Conservation (phyloP, 305 asterid genomes). For the Plantago coronopus region DNA sequence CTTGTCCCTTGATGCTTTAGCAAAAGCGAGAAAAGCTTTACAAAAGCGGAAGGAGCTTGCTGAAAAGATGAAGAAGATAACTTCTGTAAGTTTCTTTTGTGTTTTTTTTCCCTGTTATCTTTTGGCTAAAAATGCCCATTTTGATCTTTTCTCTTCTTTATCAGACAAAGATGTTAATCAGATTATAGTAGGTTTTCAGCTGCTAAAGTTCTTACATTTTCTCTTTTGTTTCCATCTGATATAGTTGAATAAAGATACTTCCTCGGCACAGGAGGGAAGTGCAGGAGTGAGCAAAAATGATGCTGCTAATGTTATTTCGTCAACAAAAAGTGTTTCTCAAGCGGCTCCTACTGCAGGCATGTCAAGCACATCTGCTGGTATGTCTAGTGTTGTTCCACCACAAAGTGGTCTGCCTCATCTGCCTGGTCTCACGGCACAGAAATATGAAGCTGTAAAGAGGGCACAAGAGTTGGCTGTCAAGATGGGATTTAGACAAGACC, state of each 20-base stretch:
- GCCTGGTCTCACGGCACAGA: conserved; percentile 67
- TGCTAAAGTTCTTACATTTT: background rate
- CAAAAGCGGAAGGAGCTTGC: conserved; percentile 73
- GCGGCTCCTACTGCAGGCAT: conserved; percentile 30
- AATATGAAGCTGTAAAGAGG: conserved; percentile 74
- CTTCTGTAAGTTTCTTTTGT: conserved; percentile 46
- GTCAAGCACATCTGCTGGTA: conserved; percentile 27
- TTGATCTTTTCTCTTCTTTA: conserved; percentile 14
- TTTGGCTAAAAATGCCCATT: conserved; percentile 4
- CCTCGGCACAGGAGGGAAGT: conserved; percentile 41
- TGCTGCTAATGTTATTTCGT: conserved; percentile 30
- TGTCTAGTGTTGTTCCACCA: conserved; percentile 30
- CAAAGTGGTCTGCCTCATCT: conserved; percentile 64
- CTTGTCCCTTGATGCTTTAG: conserved; percentile 73
- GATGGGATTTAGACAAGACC: conserved; percentile 92
- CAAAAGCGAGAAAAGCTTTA: conserved; percentile 75
- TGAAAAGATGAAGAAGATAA: conserved; percentile 71
- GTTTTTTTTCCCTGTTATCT: conserved; percentile 9
- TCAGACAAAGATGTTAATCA: conserved; percentile 6
- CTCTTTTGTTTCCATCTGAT: conserved; percentile 21
- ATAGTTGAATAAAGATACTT: conserved; percentile 62
- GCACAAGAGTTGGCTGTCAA: conserved; percentile 90
- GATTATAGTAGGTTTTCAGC: background rate
- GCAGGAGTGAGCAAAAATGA: conserved; percentile 42
- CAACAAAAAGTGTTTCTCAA: conserved; percentile 31